phyloP scores from a whole-genome alignment of 352 stramenopile genomes.

The Hyphochytrium catenoides region DNA sequence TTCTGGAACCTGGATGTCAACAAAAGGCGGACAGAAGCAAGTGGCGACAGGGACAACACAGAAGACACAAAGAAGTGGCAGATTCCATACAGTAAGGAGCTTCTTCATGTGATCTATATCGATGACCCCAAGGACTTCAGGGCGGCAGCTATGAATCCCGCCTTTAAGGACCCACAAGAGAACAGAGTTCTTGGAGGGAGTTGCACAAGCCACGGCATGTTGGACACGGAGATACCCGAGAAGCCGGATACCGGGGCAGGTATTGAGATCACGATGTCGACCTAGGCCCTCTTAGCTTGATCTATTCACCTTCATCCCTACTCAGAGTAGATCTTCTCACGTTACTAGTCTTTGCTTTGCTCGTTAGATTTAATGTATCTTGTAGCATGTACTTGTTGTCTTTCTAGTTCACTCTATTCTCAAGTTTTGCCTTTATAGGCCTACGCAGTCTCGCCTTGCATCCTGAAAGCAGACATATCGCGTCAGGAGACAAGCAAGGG shows the following conservation, averaged over 20 bases:
- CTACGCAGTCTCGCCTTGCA: constrained; percentile 21
- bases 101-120: constrained; percentile 30
- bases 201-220: constrained; percentile 15
- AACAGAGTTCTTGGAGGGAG: constrained; percentile 24
- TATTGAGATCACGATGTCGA: too few relatives aligned
- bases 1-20: constrained; percentile 54
- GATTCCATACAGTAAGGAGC: constrained; percentile 37
- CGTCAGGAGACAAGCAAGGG: constrained; percentile 34
- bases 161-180: constrained; percentile 1
- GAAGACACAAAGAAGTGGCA: constrained; percentile 14
- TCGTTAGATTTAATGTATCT: too few relatives aligned
- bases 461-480: constrained; percentile 29
- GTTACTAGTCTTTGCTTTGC: too few relatives aligned
- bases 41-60: too few relatives aligned
- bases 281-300: too few relatives aligned
- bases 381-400: too few relatives aligned
- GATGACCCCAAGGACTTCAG: neutral
- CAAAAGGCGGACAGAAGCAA: constrained; percentile 7
- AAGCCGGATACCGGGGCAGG: too few relatives aligned
- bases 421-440: constrained; percentile 12
- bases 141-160: constrained; percentile 2
- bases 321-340: too few relatives aligned
- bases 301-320: too few relatives aligned
- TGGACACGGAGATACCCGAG: constrained; percentile 19
- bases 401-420: too few relatives aligned